A percentile compares a stretch with the other conserved stretches of the same genome.
Conservation (phyloP, 208 protist genomes). For the Willaertia magna region DNA sequence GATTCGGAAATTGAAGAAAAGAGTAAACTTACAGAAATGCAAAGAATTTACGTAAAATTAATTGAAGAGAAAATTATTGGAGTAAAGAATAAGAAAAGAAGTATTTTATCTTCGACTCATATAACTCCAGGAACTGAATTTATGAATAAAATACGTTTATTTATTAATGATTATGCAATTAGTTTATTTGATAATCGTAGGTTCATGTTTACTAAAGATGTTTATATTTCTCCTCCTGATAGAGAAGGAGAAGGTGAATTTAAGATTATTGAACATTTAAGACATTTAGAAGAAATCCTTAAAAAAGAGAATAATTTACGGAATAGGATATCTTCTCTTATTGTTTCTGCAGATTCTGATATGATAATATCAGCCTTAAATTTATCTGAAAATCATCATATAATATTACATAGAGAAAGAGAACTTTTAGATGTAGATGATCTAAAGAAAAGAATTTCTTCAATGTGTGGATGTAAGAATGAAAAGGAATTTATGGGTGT, state of each 20-base stretch:
- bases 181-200: no score
- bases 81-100: neutral
- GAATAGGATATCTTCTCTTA: neutral
- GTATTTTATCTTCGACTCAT: neutral
- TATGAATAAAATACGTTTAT: neutral
- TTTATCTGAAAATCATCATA: neutral
- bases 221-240: neutral
- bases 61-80: neutral
- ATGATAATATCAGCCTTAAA: neutral
- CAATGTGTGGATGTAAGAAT: neutral
- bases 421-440: neutral
- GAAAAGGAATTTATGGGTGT: neutral
- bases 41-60: neutral
- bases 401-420: neutral
- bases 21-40: neutral
- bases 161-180: no score
- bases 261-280: neutral
- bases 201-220: no score
- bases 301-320: neutral
- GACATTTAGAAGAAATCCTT: no score
- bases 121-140: neutral
- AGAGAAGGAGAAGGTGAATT: neutral
- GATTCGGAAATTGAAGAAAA: neutral
- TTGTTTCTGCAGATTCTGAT: neutral
- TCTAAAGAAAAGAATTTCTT: neutral